Conservation (phyloP, 441 rosid species). For the Sinapis alba region DNA sequence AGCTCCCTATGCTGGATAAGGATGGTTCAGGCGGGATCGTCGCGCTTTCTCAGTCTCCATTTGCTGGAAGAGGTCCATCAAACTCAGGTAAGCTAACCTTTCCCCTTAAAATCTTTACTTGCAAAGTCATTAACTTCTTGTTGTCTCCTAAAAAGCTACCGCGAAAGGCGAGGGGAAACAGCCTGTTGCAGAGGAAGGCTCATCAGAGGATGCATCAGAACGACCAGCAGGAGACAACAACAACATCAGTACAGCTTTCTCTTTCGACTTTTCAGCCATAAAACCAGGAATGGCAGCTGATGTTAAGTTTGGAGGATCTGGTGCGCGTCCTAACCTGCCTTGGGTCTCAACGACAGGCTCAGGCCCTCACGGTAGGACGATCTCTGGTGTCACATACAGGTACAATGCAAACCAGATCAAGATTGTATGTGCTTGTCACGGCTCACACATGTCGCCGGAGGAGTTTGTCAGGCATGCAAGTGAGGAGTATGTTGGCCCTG, state of each 20-base stretch:
- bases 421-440: neutral
- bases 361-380: neutral
- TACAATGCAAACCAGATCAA: neutral
- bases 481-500: neutral
- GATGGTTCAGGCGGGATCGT: neutral
- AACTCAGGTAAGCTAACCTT: neutral
- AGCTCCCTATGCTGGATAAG: neutral
- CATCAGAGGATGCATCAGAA: neutral
- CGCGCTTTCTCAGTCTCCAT: neutral
- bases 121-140: neutral
- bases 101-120: neutral
- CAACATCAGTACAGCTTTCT: neutral
- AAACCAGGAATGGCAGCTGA: conserved; percentile 1
- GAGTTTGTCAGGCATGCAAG: neutral
- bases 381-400: neutral
- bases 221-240: neutral
- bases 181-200: neutral
- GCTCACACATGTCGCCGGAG: neutral
- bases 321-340: neutral
- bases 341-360: neutral
- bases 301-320: neutral
- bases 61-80: neutral
- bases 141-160: neutral
- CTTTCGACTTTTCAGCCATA: neutral
- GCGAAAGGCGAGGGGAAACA: neutral